Evolutionary conservation across 805 yeast genomes (phyloP), one percentile per base, ranked within the genome.

Genomic region (Kregervanrija fluxuum): DNA sequence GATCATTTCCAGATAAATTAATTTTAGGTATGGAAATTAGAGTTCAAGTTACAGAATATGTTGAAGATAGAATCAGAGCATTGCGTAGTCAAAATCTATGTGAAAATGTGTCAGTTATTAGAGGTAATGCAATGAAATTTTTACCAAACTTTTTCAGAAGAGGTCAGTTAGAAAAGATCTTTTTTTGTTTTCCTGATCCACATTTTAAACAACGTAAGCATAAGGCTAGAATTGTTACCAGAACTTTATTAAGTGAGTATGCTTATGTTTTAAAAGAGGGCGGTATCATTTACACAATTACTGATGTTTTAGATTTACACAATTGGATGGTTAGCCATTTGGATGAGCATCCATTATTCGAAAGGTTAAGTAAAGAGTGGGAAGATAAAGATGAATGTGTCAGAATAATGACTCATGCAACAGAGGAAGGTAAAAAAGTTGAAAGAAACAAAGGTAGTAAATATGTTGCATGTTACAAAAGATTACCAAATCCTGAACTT

Each of bases 171-270:
- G 78, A 82, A 32, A 93, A 91, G 70, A 86, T 93, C 77, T 93
- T 93, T 68, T 93, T 93, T 70, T 93, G 99, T 64, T 93, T 93
- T 75, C 99, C 99, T n/a, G 99, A 93, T 65, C 99, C 99, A 8
- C 99, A 93, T 65, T 93, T 93, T 73, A 93, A 93, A 63, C 95
- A 88, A 65, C 75, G 98, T 60, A 93, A 93, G 62, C 99, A 93
- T 67, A 93, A 93, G 73, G 97, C 97, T 6, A 76, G 99, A 69
- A 93, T 93, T 59, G 78, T 93, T 52, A 90, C 99, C 44, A 82
- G 80, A 52, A 91, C 98, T 2, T 69, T 93, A 49, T 71, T 89
- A 44, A 76, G 91, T 30, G 99, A 93, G 64, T 93, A 93, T 61
- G 98, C 99, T 3, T 93, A 79, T 59, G 93, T 84, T 6, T 70